Evolutionary conservation across 768 basidiomycete genomes (phyloP), one percentile per base, ranked within the genome.

Genomic region (Mycena albidolilacea): DNA sequence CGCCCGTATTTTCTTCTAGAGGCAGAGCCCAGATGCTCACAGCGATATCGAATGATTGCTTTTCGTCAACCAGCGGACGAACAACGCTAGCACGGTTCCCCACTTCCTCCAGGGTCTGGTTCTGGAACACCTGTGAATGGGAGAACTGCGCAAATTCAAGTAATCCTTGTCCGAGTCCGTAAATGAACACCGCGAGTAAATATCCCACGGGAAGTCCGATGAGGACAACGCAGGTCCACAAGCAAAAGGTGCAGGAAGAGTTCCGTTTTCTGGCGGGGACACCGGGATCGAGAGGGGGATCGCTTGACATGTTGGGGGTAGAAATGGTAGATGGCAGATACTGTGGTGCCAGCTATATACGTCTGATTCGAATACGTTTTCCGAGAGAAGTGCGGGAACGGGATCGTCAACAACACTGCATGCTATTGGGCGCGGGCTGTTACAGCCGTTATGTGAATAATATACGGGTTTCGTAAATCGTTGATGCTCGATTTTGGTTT

Each of bases 31-130:
- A 75, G 14, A 75, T 52, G 30, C 62, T 75, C 38, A 72, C 67
- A 23, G 23, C 23, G 23, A 23, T 23, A 23, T 23, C 23, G 2
- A 23, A 23, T 23, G 23, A 23, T 23, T 23, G 71, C n/a, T 44
- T 62, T 35, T 62, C 55, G 46, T 72, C 74, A 5, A 75, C 63
- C 35, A 75, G 74, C 39, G 74, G 74, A 35, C 66, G 74, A n/a
- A 72, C 67, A 4, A 75, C 68, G 17, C 35, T 8, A 19, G 46
- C 66, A 12, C 69, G 65, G 60, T 67, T 64, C 64, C 63, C 46
- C 2, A 71, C 62, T 41, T 74, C 61, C 12, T 11, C 64, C 35
- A 75, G 48, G 1, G 70, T 75, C 46, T 75, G 73, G 66, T 75
- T 75, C 64, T 70, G 71, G 58, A 23, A 72, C 50, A 75, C 37